phyloP scores from a whole-genome alignment of 805 yeast genomes.

The Wickerhamomyces ciferrii region DNA sequence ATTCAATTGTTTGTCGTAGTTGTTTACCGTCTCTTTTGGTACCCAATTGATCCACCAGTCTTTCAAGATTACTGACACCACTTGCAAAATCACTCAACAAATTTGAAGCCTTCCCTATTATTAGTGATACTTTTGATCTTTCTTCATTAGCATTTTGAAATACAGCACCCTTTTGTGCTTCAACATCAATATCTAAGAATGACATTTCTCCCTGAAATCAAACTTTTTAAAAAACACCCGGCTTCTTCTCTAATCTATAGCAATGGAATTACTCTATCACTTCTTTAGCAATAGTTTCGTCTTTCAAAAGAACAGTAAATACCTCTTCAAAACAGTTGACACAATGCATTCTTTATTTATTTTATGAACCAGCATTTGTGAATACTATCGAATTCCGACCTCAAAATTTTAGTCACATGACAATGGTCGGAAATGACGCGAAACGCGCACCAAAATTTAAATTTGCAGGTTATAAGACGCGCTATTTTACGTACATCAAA shows the following conservation, averaged over 20 bases:
- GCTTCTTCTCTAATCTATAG: too few species aligned
- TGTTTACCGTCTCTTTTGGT: conserved; percentile 34
- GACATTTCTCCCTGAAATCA: conserved; percentile 15
- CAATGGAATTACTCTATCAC: too few species aligned
- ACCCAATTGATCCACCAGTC: conserved; percentile 45
- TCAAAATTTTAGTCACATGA: background rate
- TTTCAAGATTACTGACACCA: conserved; percentile 45
- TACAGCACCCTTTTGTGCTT: conserved; percentile 17
- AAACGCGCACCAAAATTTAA: background rate
- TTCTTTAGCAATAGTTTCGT: too few species aligned
- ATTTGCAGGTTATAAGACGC: background rate
- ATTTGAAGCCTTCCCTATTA: conserved; percentile 21
- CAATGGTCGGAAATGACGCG: background rate
- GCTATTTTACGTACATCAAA: background rate
- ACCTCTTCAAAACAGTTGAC: too few species aligned
- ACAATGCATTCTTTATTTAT: too few species aligned
- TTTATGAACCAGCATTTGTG: too few species aligned
- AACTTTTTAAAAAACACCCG: too few species aligned
- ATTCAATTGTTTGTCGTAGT: conserved; percentile 28
- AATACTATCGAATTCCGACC: background rate
- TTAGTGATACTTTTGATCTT: conserved; percentile 12
- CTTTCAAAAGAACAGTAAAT: too few species aligned
- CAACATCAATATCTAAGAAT: conserved; percentile 23
- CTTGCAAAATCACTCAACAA: conserved; percentile 36
- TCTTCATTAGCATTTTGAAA: background rate